Base-by-base conservation (phyloP, 2,329 filamentous ascomycete species). In the Atkinsonella hypoxylon region DNA sequence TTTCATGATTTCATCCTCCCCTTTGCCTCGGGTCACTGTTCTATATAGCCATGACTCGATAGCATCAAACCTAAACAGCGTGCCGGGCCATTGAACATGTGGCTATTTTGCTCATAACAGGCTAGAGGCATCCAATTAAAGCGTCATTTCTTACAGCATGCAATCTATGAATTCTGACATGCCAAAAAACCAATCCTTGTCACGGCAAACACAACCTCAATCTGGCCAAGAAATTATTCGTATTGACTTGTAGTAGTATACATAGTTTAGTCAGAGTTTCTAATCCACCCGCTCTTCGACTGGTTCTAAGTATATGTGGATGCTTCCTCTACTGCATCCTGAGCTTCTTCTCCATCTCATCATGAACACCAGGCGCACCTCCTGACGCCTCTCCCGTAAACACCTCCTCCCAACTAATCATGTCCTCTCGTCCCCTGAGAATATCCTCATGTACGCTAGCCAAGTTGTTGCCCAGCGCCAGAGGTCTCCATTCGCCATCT, bases 341-440 rank as follows among this genome's bases (percentile, higher is more conserved):
- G 69, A 95, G 74, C 77, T 89, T 88, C 69, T 81, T 79, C 81
- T 96, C 91, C 82, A 96, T 89, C 79, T 97, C 91, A 51, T 88
- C 84, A 61, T 96, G 89, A 70, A 96, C 83, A 49, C 83, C 81
- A 22, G 83, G 79, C 41, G 81, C 73, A 54, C 79, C 77, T 60
- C 82, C 78, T 65, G 81, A 77, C 68, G 91, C 88, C 59, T 87
- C 84, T 53, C 89, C 88, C 18, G 78, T 81, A 65, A 85, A 97
- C 18, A 98, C 82, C 73, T 97, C 93, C 76, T 98, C 93, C 93
- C 93, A 98, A 9, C 77, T 81, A 59, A 95, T 75, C 61, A 79
- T 84, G 30, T 78, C 72, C 66, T 97, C 93, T 62, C 82, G 74
- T 4, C 89, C 90, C 54, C 77, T 78, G 62, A 98, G 71, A 56